Percentiles rank a stretch among this genome's conserved stretches.
phyloP scores from a whole-genome alignment of 2,329 filamentous ascomycete genomes.

The Aureobasidium mangrovei region DNA sequence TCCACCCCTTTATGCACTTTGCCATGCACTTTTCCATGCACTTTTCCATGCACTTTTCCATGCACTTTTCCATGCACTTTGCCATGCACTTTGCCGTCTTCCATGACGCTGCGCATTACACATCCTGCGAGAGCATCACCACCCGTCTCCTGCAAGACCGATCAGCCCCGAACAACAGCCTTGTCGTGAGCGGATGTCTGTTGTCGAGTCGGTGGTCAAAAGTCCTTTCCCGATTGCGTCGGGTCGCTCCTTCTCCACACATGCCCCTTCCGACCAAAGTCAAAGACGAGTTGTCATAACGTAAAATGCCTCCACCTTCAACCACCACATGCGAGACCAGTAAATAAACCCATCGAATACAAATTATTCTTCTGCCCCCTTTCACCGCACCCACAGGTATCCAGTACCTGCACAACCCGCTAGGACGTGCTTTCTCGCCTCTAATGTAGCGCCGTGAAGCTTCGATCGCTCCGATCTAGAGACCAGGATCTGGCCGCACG shows the following conservation, averaged over 20 bases:
- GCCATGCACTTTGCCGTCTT: too few relatives aligned
- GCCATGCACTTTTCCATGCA: too few relatives aligned
- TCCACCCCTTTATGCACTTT: too few relatives aligned
- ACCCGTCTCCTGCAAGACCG: too few relatives aligned
- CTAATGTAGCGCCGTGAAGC: constrained; percentile 1
- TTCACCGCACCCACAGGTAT: background rate
- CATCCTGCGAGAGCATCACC: too few relatives aligned
- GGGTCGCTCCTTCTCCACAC: constrained; percentile 4
- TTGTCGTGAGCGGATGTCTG: too few relatives aligned
- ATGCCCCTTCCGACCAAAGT: background rate
- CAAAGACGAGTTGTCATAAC: background rate
- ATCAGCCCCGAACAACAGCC: too few relatives aligned
- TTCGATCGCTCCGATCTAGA: constrained; percentile 9
- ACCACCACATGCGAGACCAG: background rate
- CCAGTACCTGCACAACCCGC: background rate
- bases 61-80: too few relatives aligned
- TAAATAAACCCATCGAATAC: constrained; percentile 7
- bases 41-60: too few relatives aligned
- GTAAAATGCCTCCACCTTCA: background rate
- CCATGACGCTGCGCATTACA: too few relatives aligned
- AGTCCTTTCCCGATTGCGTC: constrained; percentile 8
- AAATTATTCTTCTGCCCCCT: background rate
- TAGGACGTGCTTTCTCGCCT: background rate
- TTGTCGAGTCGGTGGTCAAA: background rate
- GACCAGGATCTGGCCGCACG: constrained; percentile 8